A percentile compares a stretch with the other conserved stretches of the same genome.
These are phyloP conservation scores for Candida cerambycidarum DNA, from an alignment of 805 yeast genomes.

Conservation along the genomic window DNA sequence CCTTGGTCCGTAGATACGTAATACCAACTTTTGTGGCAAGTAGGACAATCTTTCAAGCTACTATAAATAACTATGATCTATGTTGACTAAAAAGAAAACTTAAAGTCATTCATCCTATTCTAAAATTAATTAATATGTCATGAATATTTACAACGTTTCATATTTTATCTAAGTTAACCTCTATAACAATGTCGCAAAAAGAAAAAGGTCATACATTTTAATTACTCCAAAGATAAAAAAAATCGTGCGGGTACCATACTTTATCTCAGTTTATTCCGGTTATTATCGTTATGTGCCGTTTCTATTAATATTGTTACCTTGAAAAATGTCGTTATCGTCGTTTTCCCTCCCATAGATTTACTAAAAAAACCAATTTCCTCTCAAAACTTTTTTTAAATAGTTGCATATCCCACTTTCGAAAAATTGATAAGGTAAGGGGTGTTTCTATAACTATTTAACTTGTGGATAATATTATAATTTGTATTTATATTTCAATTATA, in stretches of 20 bases:
- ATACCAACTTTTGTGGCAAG: background rate
- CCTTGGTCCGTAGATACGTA: background rate
- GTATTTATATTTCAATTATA: background rate
- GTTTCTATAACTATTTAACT: background rate
- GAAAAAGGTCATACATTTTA: background rate
- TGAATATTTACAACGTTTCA: background rate
- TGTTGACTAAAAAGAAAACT: too few relatives aligned
- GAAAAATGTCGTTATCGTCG: conserved; percentile 1
- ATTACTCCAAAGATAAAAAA: background rate
- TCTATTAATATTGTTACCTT: background rate
- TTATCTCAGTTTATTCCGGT: conserved; percentile 1
- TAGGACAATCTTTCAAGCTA: too few relatives aligned
- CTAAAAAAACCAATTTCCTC: background rate
- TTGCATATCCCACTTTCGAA: conserved; percentile 3
- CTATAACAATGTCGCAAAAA: background rate
- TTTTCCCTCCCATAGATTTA: conserved; percentile 4
- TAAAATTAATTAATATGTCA: too few relatives aligned
- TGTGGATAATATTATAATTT: background rate
- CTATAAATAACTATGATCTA: too few relatives aligned
- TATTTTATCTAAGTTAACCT: background rate
- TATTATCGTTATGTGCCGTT: background rate
- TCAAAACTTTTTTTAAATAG: conserved; percentile 3
- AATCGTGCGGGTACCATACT: background rate
- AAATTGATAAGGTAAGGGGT: conserved; percentile 1
- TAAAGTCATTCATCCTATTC: too few relatives aligned